A percentile compares a stretch with the other conserved stretches of the same genome.
Evolutionary conservation across 139 green algal genomes (phyloP).

Genomic region (Chlamydomonas asymmetrica): DNA sequence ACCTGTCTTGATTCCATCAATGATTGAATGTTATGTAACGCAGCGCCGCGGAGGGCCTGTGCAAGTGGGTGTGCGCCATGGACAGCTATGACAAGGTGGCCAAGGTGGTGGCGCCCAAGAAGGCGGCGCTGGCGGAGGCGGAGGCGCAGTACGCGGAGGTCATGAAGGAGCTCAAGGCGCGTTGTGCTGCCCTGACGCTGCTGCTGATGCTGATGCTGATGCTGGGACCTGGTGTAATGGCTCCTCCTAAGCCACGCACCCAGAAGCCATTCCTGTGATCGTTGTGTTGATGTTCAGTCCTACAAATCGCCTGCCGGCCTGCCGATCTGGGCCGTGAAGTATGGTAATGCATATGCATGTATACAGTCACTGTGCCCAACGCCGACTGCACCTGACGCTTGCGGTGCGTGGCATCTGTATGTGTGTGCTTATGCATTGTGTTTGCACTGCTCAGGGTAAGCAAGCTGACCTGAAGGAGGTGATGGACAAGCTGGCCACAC

Average conservation of each 20-base stretch:
- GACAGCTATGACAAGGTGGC: slow-evolving; percentile 78
- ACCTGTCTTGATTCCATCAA: no score
- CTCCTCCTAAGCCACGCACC: no score
- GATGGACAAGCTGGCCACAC: slow-evolving; percentile 69
- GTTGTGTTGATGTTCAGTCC: neutral
- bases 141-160: slow-evolving; percentile 64
- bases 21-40: no score
- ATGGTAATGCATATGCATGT: no score
- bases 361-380: no score
- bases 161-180: slow-evolving; percentile 59
- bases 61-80: slow-evolving; percentile 84
- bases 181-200: neutral
- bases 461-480: slow-evolving; percentile 73
- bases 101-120: slow-evolving; percentile 78
- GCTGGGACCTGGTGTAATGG: neutral
- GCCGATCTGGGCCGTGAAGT: no score
- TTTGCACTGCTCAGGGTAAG: slow-evolving; percentile 52
- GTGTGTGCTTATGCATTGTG: neutral
- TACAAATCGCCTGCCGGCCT: no score
- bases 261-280: neutral
- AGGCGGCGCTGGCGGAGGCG: slow-evolving; percentile 66
- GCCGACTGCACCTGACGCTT: no score
- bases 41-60: slow-evolving; percentile 70
- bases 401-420: neutral
- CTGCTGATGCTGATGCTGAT: neutral